Evolutionary conservation across 139 green algal species (phyloP), one percentile per base, ranked within the genome.

Genomic region (Haematococcus lacustris): DNA sequence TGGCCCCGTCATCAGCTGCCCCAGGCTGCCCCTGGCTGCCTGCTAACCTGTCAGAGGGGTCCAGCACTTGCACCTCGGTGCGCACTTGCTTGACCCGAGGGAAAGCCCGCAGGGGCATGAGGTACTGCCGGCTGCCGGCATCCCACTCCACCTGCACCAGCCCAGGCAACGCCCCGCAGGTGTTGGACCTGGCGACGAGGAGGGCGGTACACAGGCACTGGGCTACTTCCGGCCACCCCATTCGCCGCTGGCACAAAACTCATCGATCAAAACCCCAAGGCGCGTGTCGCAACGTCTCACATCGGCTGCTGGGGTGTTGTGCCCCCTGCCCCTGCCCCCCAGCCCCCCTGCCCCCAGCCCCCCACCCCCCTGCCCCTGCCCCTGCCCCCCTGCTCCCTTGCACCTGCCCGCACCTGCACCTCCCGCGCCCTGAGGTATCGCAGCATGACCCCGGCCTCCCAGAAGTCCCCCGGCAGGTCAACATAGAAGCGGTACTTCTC

Each of bases 401-500:
- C 17, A 6, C 25, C 60, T 38, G n/a, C 30, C 26, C 72, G 53
- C 59, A 75, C 74, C 74, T 77, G 61, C 28, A 79, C 80, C 51
- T 82, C 75, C 1, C 62, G 62, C 33, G 70, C 66, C 50, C 72
- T 70, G 61, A 80, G 73, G 76, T 85, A 83, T 3, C 64, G 43
- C 72, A 87, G 64, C 73, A 91, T 71, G 43, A 73, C 51, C 17
- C 82, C 80, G 34, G 69, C 61, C 66, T 88, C 81, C 83, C 83
- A 91, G 41, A 89, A 85, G 78, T 91, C 86, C 0, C 86, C 86
- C 3, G 86, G 81, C 57, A 91, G 80, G 80, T 87, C 82, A 13
- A 86, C 71, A 66, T 90, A 90, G 80, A 87, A 90, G 38, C 83
- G 78, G 74, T 87, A 85, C 78, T 91, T 91, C 75, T 91, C 86